Conservation (phyloP, 441 rosid genomes). For the Erysimum cheiri region DNA sequence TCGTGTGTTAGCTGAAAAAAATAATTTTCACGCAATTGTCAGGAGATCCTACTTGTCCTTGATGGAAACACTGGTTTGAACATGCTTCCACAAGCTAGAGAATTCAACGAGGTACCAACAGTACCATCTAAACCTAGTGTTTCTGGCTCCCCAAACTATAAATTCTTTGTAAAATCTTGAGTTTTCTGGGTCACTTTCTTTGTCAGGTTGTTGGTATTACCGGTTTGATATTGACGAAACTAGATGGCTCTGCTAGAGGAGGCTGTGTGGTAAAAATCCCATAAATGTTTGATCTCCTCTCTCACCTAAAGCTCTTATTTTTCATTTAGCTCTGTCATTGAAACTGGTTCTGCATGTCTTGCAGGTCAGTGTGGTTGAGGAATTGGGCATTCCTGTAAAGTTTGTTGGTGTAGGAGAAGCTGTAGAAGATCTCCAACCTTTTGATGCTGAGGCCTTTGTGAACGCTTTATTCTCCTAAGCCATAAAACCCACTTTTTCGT, state of each 20-base stretch:
- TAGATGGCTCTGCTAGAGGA: constrained; percentile 96
- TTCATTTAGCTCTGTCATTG: neutral
- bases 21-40: constrained; percentile 29
- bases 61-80: constrained; percentile 31
- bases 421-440: constrained; percentile 94
- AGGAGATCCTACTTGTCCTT: constrained; percentile 21
- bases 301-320: constrained; percentile 16
- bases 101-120: constrained; percentile 35
- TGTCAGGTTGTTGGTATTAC: constrained; percentile 85
- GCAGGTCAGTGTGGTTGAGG: constrained; percentile 97
- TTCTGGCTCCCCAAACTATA: constrained; percentile 10
- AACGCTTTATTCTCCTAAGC: constrained; percentile 82
- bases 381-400: constrained; percentile 92
- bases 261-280: constrained; percentile 81
- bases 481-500: neutral
- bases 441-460: constrained; percentile 87
- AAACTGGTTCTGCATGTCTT: constrained; percentile 20
- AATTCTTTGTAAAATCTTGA: constrained; percentile 5
- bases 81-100: constrained; percentile 34
- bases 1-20: constrained; percentile 20
- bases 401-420: constrained; percentile 96
- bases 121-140: constrained; percentile 15
- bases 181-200: constrained; percentile 13
- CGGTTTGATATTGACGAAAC: constrained; percentile 90
- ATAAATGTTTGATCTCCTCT: neutral